These are phyloP conservation scores for Cryptococcus neoformans DNA, from an alignment of 1,284 basidiomycete species.

Conservation along the genomic window DNA sequence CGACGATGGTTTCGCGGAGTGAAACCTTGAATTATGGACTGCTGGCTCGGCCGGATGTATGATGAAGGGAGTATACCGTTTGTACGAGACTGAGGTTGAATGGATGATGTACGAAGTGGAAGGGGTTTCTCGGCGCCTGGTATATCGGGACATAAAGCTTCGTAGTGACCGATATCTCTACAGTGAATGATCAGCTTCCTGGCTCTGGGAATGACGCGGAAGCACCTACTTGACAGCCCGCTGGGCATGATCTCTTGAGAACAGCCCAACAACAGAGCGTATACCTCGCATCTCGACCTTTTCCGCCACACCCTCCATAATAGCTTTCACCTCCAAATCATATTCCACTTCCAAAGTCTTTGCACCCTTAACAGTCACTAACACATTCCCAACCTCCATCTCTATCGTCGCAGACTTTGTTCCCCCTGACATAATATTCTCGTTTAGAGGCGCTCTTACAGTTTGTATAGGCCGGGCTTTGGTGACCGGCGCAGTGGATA, in stretches of 20 bases:
- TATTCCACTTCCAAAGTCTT: slow-evolving; percentile 78
- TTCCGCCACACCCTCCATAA: slow-evolving; percentile 61
- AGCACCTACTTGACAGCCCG: slow-evolving; percentile 42
- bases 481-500: slow-evolving; percentile 58
- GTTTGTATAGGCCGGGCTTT: slow-evolving; percentile 49
- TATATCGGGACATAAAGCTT: slow-evolving; percentile 33
- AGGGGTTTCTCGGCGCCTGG: background rate
- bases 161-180: slow-evolving; percentile 44
- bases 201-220: background rate
- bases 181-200: background rate
- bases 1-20: slow-evolving; percentile 16
- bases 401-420: slow-evolving; percentile 66
- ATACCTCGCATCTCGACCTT: slow-evolving; percentile 65
- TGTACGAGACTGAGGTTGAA: background rate
- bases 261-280: slow-evolving; percentile 47
- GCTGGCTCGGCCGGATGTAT: slow-evolving; percentile 1
- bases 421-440: slow-evolving; percentile 64
- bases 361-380: slow-evolving; percentile 70
- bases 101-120: background rate
- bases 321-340: slow-evolving; percentile 67
- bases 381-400: slow-evolving; percentile 66
- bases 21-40: slow-evolving; percentile 23
- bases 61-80: background rate
- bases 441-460: slow-evolving; percentile 58
- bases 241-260: slow-evolving; percentile 28